A percentile compares a stretch with the other conserved stretches of the same genome.
Conservation (phyloP, 2,329 filamentous ascomycete genomes). For the Trichophyton benhamiae region DNA sequence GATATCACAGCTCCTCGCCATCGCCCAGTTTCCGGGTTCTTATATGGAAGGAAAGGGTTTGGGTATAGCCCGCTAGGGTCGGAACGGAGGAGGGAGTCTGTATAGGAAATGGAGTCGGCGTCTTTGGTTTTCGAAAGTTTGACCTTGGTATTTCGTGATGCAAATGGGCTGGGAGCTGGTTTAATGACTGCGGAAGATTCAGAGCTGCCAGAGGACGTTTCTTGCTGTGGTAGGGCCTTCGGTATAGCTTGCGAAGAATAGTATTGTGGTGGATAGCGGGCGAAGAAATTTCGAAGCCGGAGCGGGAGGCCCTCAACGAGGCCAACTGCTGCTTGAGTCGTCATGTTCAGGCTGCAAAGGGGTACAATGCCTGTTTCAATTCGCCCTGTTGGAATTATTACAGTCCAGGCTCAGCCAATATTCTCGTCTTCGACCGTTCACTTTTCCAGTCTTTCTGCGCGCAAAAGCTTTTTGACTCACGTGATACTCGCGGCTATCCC, state of each 20-base stretch:
- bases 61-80: conserved; percentile 35
- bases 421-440: not conserved
- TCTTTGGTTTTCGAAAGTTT: conserved; percentile 21
- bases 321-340: conserved; percentile 9
- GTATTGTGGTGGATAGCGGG: conserved; percentile 64
- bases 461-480: not conserved
- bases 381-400: not conserved
- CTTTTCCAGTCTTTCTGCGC: not conserved
- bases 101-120: conserved; percentile 21
- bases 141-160: conserved; percentile 33
- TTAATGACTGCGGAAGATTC: conserved; percentile 14
- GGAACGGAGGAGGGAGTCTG: conserved; percentile 25
- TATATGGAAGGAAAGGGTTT: conserved; percentile 73
- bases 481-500: not conserved
- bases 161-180: conserved; percentile 27
- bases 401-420: not conserved
- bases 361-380: not conserved
- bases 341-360: conserved; percentile 7
- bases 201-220: conserved; percentile 38
- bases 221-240: conserved; percentile 17
- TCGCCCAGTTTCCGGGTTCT: conserved; percentile 63
- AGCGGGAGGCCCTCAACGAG: conserved; percentile 63
- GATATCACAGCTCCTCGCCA: conserved; percentile 80
- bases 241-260: conserved; percentile 28
- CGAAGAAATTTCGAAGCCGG: conserved; percentile 74